These are phyloP conservation scores for Diaporthe sp. DNA, from an alignment of 2,329 filamentous ascomycete species.

Conservation along the genomic window DNA sequence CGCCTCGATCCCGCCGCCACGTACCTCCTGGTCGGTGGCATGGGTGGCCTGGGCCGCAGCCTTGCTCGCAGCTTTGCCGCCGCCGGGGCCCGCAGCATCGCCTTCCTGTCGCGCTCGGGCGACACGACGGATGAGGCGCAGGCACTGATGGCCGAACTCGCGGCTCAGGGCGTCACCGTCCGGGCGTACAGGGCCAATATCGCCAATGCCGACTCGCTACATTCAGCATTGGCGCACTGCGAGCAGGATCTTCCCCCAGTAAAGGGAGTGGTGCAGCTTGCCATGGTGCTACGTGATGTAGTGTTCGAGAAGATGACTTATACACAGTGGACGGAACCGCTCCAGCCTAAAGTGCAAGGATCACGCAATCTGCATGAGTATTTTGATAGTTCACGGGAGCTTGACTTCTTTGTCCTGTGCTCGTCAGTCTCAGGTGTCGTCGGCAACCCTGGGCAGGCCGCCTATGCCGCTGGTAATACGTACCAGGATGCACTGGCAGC, in stretches of 20 bases:
- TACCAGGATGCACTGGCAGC: slow-evolving; percentile 42
- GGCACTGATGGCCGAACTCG: background rate
- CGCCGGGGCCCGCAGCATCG: slow-evolving; percentile 16
- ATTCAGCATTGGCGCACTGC: background rate
- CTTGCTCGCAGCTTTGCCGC: background rate
- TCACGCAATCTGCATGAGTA: background rate
- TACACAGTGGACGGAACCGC: background rate
- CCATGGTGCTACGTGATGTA: slow-evolving; percentile 8
- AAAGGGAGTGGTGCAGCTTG: slow-evolving; percentile 32
- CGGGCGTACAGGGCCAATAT: background rate
- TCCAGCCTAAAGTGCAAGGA: slow-evolving; percentile 8
- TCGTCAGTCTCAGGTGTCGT: slow-evolving; percentile 38
- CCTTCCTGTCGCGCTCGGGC: slow-evolving; percentile 25
- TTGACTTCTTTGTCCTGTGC: slow-evolving; percentile 20
- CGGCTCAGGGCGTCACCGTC: background rate
- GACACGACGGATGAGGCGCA: background rate
- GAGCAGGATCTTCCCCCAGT: background rate
- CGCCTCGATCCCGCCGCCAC: background rate
- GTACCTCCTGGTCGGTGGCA: slow-evolving; percentile 16
- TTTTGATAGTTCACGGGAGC: background rate
- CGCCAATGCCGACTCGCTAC: background rate
- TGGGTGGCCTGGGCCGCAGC: slow-evolving; percentile 24
- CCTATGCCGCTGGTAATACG: slow-evolving; percentile 44
- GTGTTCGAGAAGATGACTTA: slow-evolving; percentile 19
- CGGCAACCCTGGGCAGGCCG: slow-evolving; percentile 39